Conservation (phyloP, 768 basidiomycete species). For the Phaeotremella fagi region DNA sequence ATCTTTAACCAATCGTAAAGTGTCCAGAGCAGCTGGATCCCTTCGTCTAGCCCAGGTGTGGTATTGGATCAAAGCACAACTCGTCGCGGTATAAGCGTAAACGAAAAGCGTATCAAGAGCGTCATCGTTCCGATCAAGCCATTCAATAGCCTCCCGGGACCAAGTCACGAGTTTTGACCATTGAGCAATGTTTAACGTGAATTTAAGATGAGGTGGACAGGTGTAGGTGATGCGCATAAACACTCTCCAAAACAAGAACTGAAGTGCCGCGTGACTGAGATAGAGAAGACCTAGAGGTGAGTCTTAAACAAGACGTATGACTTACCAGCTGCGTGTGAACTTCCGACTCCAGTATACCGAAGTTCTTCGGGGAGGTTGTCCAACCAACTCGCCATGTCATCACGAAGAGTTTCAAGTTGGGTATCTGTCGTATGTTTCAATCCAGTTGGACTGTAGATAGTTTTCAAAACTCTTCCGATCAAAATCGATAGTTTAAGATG, state of each 20-base stretch:
- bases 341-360: constrained; percentile 67
- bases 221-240: constrained; percentile 97
- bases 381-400: constrained; percentile 64
- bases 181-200: constrained; percentile 70
- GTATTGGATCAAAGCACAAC: constrained; percentile 88
- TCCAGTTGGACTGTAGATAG: constrained; percentile 90
- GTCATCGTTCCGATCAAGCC: constrained; percentile 75
- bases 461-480: constrained; percentile 84
- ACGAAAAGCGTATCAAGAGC: constrained; percentile 82
- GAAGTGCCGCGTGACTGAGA: constrained; percentile 78
- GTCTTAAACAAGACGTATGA: background rate
- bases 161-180: constrained; percentile 70
- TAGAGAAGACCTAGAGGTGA: constrained; percentile 70
- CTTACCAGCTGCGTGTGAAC: constrained; percentile 64
- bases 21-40: constrained; percentile 67
- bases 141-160: constrained; percentile 78
- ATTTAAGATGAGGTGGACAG: constrained; percentile 83
- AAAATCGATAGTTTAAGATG: constrained; percentile 86
- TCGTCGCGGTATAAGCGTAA: constrained; percentile 80
- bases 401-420: constrained; percentile 55
- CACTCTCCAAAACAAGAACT: constrained; percentile 96
- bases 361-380: constrained; percentile 70
- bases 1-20: constrained; percentile 74
- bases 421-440: constrained; percentile 79
- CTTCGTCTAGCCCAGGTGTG: constrained; percentile 86